A percentile compares a stretch with the other conserved stretches of the same genome.
Conservation (phyloP, 2,329 filamentous ascomycete genomes). For the Claviceps africana region DNA sequence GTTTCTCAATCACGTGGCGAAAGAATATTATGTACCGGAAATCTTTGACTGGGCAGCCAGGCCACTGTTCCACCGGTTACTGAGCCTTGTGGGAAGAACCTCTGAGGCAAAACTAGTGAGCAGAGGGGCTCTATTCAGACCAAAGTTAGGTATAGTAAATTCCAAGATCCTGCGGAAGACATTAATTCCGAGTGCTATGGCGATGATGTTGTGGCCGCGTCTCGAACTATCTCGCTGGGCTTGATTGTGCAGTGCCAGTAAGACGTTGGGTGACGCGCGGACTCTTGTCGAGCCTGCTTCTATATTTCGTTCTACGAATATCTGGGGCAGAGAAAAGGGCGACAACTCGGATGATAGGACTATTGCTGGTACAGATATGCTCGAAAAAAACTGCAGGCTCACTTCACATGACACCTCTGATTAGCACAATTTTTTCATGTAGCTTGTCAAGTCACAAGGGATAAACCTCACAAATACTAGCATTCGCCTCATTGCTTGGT, state of each 20-base stretch:
- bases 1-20: not conserved
- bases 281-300: not conserved
- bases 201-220: conserved; percentile 56
- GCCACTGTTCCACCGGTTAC: not conserved
- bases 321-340: not conserved
- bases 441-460: not conserved
- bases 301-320: not conserved
- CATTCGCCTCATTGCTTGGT: not conserved
- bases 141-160: conserved; percentile 22
- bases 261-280: not conserved
- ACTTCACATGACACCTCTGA: not conserved
- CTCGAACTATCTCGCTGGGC: conserved; percentile 38
- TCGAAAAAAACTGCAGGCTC: not conserved
- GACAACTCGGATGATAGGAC: not conserved
- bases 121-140: not conserved
- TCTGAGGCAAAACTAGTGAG: conserved; percentile 12
- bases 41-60: not conserved
- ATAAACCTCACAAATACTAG: not conserved
- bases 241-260: not conserved
- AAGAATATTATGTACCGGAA: not conserved
- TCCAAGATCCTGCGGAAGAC: conserved; percentile 51
- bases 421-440: not conserved
- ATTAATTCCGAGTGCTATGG: conserved; percentile 69
- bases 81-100: not conserved
- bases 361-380: not conserved